Base-by-base conservation (phyloP, 768 basidiomycete species). In the Lentinula lateritia region DNA sequence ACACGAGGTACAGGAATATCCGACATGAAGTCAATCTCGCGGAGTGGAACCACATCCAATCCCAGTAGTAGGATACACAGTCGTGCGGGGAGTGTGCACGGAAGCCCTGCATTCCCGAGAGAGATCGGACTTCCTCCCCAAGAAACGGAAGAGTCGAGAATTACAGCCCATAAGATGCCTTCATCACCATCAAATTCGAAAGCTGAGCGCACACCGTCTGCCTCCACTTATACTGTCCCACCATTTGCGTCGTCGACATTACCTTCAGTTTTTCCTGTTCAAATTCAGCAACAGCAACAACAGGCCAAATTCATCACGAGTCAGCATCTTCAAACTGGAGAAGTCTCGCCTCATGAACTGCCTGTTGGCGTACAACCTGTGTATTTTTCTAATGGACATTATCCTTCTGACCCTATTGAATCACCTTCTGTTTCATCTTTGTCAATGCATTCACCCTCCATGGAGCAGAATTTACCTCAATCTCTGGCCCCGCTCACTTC, bases 231-330 rank as follows among this genome's bases (percentile, higher is more conserved):
- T 15, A 55, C 15, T 18, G 20, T 43, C 7, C 55, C 50, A 7
- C 32, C 41, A 16, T 5, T 20, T 23, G 39, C 15, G 1, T 13
- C 41, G 12, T 46, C 58, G 5, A 45, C 58, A 7, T 38, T 59
- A 15, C 58, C 58, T 10, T 50, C 58, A 5, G 58, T 59, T 32
- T 59, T 59, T 20, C 58, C 58, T 20, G 58, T 59, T 18, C 58
- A 59, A 28, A 59, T 59, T 12, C 58, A 59, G 34, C 43, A 50
- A 10, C 55, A 57, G 36, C 58, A 59, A 45, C 48, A 59, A 18
- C 58, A 46, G 45, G 45, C 18, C 7, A 59, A 50, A 35, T 34
- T 34, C 6, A 46, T 50, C 39, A 16, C 46, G 20, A 15, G 43
- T 36, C 35, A 52, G 34, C n/a, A 52, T 35, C 7, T 39, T 18